These are phyloP conservation scores for Pharus latifolius DNA, from an alignment of 176 grass and related monocot genomes.

Conservation along the genomic window DNA sequence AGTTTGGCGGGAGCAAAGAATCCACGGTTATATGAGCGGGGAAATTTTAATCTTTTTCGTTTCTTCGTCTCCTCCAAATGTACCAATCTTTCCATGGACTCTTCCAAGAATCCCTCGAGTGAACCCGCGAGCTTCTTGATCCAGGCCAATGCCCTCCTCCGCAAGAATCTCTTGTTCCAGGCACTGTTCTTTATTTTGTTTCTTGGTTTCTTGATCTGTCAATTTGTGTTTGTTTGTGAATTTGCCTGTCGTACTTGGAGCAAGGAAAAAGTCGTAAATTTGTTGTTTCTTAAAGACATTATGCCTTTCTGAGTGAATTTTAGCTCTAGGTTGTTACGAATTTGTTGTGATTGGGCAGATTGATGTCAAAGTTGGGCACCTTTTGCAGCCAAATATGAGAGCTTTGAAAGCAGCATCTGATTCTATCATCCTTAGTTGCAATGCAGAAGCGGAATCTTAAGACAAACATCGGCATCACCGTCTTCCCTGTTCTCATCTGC, in stretches of 20 bases:
- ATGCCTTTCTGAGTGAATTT: background rate
- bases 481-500: conserved; percentile 69
- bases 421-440: background rate
- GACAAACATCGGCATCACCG: conserved; percentile 64
- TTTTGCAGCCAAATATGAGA: background rate
- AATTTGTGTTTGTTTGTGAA: background rate
- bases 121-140: conserved; percentile 32
- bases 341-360: too few relatives aligned
- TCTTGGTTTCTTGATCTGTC: background rate
- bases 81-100: background rate
- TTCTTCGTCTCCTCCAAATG: background rate
- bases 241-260: background rate
- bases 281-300: background rate
- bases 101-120: conserved; percentile 16
- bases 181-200: background rate
- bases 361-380: background rate
- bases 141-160: conserved; percentile 47
- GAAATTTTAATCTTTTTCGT: background rate
- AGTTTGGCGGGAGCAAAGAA: background rate
- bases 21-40: background rate
- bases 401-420: background rate
- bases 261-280: background rate
- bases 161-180: conserved; percentile 59
- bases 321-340: background rate
- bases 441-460: conserved; percentile 71